Conservation (phyloP, 805 yeast species). For the Wickerhamiella qilinensis region DNA sequence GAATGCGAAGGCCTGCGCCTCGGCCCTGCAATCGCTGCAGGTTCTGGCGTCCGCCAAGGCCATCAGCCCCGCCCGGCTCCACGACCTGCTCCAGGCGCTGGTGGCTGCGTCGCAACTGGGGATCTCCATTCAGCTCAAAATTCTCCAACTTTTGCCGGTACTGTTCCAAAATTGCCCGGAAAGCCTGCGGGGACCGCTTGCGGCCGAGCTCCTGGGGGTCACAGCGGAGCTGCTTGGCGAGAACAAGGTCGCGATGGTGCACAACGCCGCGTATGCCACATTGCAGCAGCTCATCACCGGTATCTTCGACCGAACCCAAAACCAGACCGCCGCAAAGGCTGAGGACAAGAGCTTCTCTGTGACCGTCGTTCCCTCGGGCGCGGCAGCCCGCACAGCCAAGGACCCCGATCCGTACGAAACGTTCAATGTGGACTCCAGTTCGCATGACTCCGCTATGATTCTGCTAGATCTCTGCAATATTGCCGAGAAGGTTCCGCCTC, state of each 20-base stretch:
- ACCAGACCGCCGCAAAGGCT: constrained; percentile 11
- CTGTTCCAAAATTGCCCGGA: constrained; percentile 48
- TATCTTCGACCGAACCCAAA: constrained; percentile 51
- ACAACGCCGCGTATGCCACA: constrained; percentile 86
- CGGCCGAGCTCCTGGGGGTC: constrained; percentile 45
- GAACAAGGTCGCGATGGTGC: constrained; percentile 58
- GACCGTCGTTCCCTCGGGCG: constrained; percentile 14
- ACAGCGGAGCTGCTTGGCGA: constrained; percentile 58
- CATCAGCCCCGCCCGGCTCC: constrained; percentile 35
- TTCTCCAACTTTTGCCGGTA: constrained; percentile 67
- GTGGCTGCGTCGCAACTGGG: constrained; percentile 61
- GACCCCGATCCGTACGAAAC: constrained; percentile 35
- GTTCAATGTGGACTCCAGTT: constrained; percentile 30
- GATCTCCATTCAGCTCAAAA: constrained; percentile 69
- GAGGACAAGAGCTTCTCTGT: constrained; percentile 3
- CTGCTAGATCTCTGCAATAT: constrained; percentile 59
- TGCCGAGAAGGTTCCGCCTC: constrained; percentile 41
- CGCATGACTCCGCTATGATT: constrained; percentile 55
- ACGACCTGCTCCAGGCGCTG: constrained; percentile 47
- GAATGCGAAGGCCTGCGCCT: constrained; percentile 54
- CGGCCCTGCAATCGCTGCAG: constrained; percentile 58
- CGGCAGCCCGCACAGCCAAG: constrained; percentile 9
- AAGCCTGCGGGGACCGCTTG: constrained; percentile 36
- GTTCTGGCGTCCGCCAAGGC: constrained; percentile 38
- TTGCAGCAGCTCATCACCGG: constrained; percentile 69